Base-by-base conservation (phyloP, 495 filamentous ascomycete genomes). In the Annulohypoxylon stygium region DNA sequence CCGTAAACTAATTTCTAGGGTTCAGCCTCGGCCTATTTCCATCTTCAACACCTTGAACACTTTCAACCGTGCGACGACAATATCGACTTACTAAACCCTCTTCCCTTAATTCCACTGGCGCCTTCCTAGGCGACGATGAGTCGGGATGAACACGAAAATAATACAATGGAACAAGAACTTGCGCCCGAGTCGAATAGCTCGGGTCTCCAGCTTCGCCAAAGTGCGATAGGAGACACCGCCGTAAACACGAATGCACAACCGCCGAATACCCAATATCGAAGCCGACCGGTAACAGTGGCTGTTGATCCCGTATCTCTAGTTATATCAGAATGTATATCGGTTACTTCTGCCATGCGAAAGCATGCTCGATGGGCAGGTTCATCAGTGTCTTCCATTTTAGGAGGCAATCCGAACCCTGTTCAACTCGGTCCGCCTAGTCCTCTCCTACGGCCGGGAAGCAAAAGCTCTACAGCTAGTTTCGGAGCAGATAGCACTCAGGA, bases 281-380 rank as follows among this genome's bases (percentile, higher is more conserved):
- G 82, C 67, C 83, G 85, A 4, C 85, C 84, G 20, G 81, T 88
- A 26, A 85, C 93, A 10, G 94, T 98, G 51, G 95, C 96, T 43
- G 92, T 98, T 54, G 93, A 98, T 69, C 95, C 96, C 2, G 93
- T 98, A 62, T 94, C 97, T 48, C 83, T 99, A 68, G 94, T 99
- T 75, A 97, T 95, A 30, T 97, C 97, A 83, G 96, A 99, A 91
- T 99, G 97, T 80, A 98, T 99, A 80, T 92, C 94, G 41, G 94
- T 99, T 81, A 98, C 96, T 26, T 97, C 94, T 74, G 94, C 94
- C 30, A 97, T 99, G 91, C 93, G 97, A 75, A 99, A 99, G 84
- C 92, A 97, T 88, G 91, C 93, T 70, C 90, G 97, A 68, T 98
- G 95, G 90, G 93, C 94, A 50, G 95, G 98, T 81, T 97, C 94